Percentiles rank a stretch among this genome's conserved stretches.
These are phyloP conservation scores for Pseudocercospora fijiensis DNA, from an alignment of 2,329 filamentous ascomycete species.

Conservation along the genomic window DNA sequence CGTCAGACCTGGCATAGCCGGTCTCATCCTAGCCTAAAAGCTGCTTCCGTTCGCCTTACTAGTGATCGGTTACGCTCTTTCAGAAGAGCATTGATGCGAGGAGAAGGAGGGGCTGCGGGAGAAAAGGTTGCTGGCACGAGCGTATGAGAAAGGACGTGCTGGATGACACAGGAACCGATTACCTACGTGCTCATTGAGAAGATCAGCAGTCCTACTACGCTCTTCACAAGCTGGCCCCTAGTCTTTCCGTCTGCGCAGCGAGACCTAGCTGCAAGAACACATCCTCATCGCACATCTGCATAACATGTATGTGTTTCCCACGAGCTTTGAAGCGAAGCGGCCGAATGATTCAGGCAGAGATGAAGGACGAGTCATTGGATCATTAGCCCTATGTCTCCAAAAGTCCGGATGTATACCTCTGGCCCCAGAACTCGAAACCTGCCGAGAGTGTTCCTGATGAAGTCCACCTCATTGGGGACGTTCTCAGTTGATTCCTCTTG, in stretches of 20 bases:
- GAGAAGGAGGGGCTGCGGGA: not conserved
- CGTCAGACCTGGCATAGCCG: not conserved
- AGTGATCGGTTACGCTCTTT: not conserved
- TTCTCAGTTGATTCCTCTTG: not conserved
- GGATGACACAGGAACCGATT: not conserved
- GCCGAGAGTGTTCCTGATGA: not conserved
- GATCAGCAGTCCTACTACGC: not conserved
- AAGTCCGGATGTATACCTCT: not conserved
- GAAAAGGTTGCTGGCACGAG: not conserved
- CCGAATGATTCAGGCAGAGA: not conserved
- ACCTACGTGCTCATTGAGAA: not conserved
- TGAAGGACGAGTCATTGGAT: not conserved
- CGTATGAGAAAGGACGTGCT: not conserved
- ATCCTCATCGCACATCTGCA: not conserved
- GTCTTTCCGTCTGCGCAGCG: not conserved
- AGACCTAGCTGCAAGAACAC: not conserved
- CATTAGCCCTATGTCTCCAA: not conserved
- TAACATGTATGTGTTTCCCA: not conserved
- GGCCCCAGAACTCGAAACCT: not conserved
- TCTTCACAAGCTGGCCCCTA: not conserved
- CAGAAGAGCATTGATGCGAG: not conserved
- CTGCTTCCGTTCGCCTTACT: not conserved
- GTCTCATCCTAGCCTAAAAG: not conserved
- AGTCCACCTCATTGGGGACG: not conserved
- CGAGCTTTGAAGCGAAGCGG: not conserved